These are phyloP conservation scores for Wallacemonas sp. DNA, from an alignment of 208 protist genomes.

Conservation along the genomic window DNA sequence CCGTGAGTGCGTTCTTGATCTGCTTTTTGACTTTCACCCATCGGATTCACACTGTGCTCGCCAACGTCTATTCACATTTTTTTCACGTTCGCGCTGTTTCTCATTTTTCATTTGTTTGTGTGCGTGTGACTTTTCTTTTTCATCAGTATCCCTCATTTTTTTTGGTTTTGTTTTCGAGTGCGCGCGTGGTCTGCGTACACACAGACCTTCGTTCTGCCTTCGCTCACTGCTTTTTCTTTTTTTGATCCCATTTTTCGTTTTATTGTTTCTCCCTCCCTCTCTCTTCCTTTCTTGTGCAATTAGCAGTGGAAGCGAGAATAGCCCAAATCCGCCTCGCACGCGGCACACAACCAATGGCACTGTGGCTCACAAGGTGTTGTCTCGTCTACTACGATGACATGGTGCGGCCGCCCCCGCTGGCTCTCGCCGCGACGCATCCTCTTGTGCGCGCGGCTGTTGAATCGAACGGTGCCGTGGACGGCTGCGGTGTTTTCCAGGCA, in stretches of 20 bases:
- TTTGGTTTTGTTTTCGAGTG: background rate
- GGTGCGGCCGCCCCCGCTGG: background rate
- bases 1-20: too few species aligned
- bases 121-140: background rate
- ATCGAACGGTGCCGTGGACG: background rate
- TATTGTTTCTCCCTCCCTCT: background rate
- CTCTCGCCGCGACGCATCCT: background rate
- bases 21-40: too few species aligned
- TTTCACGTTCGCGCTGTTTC: too few species aligned
- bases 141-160: background rate
- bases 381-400: slow-evolving; percentile 4
- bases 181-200: too few species aligned
- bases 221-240: too few species aligned
- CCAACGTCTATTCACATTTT: too few species aligned
- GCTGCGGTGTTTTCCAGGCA: slow-evolving; percentile 5
- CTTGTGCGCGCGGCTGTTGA: slow-evolving; percentile 1
- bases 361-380: background rate
- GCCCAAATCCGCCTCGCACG: too few species aligned
- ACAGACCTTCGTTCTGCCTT: too few species aligned
- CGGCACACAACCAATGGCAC: slow-evolving; percentile 1
- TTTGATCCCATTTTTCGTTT: background rate
- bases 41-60: too few species aligned
- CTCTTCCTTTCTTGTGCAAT: background rate
- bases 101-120: background rate
- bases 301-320: background rate